Conservation (phyloP, 805 yeast genomes). For the Lachancea nothofagi region DNA sequence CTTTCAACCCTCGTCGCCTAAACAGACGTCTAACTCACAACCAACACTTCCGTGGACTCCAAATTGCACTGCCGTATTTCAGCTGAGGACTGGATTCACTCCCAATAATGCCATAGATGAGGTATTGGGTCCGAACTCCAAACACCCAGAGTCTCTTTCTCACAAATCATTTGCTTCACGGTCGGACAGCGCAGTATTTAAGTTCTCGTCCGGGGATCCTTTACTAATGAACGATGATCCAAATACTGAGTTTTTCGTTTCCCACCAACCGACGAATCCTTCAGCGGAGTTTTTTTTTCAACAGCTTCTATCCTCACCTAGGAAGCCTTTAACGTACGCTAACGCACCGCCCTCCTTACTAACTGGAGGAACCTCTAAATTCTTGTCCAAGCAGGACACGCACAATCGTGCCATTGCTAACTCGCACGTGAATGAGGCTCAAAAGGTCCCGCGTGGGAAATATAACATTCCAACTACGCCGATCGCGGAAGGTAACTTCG, state of each 20-base stretch:
- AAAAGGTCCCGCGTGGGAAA: background rate
- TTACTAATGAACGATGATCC: slow-evolving; percentile 28
- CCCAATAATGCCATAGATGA: slow-evolving; percentile 25
- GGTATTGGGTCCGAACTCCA: slow-evolving; percentile 12
- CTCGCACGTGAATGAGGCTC: background rate
- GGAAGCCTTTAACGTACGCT: slow-evolving; percentile 16
- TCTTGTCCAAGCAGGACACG: slow-evolving; percentile 12
- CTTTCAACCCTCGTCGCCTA: slow-evolving; percentile 12
- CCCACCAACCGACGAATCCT: background rate
- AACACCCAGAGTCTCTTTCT: slow-evolving; percentile 7
- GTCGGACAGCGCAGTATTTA: slow-evolving; percentile 26
- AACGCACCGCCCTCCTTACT: slow-evolving; percentile 31
- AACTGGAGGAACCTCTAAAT: slow-evolving; percentile 25
- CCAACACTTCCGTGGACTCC: slow-evolving; percentile 25
- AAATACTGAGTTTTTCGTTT: slow-evolving; percentile 14
- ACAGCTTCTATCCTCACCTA: slow-evolving; percentile 19
- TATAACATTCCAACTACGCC: slow-evolving; percentile 9
- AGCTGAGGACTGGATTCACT: slow-evolving; percentile 24
- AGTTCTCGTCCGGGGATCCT: slow-evolving; percentile 31
- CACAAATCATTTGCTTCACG: background rate
- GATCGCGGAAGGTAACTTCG: slow-evolving; percentile 1
- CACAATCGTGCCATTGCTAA: slow-evolving; percentile 1
- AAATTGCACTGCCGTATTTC: slow-evolving; percentile 16
- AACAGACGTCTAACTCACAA: slow-evolving; percentile 12
- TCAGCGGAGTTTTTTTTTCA: slow-evolving; percentile 17